phyloP scores from a whole-genome alignment of 1,139 yeast species.

The Hyphopichia fennica region DNA sequence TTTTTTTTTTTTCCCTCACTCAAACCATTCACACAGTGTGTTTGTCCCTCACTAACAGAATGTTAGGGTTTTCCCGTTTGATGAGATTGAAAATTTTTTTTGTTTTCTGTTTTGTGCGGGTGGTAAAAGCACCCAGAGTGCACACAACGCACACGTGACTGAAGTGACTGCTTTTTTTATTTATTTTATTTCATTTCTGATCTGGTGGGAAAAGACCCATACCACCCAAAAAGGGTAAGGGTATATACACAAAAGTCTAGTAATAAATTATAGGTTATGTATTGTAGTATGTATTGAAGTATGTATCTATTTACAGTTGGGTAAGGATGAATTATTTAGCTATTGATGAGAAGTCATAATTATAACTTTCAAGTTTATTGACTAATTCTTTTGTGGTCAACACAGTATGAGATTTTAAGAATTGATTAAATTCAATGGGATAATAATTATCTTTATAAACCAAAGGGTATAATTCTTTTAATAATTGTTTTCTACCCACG shows the following conservation, averaged over 20 bases:
- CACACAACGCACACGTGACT: slow-evolving; percentile 4
- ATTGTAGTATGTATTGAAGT: no score
- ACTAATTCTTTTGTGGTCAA: slow-evolving; percentile 45
- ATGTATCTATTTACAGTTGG: not conserved
- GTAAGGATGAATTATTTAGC: slow-evolving; percentile 14
- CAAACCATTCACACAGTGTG: no score
- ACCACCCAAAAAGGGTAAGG: no score
- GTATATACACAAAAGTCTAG: no score
- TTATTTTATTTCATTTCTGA: no score
- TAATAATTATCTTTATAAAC: slow-evolving; percentile 50
- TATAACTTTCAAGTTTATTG: slow-evolving; percentile 32
- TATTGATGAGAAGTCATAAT: slow-evolving; percentile 32
- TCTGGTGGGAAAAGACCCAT: no score
- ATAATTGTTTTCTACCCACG: slow-evolving; percentile 64
- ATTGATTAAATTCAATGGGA: slow-evolving; percentile 44
- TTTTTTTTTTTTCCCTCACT: slow-evolving; percentile 7
- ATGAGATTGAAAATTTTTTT: not conserved
- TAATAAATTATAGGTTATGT: no score
- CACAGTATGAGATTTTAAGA: slow-evolving; percentile 39
- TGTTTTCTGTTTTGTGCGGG: not conserved
- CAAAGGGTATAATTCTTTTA: slow-evolving; percentile 52
- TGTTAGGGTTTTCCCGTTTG: not conserved
- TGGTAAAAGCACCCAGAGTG: slow-evolving; percentile 2
- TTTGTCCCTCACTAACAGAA: not conserved
- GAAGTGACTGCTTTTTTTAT: slow-evolving; percentile 5